Base-by-base conservation (phyloP, 345 rosid species). In the Melaleuca alternifolia region DNA sequence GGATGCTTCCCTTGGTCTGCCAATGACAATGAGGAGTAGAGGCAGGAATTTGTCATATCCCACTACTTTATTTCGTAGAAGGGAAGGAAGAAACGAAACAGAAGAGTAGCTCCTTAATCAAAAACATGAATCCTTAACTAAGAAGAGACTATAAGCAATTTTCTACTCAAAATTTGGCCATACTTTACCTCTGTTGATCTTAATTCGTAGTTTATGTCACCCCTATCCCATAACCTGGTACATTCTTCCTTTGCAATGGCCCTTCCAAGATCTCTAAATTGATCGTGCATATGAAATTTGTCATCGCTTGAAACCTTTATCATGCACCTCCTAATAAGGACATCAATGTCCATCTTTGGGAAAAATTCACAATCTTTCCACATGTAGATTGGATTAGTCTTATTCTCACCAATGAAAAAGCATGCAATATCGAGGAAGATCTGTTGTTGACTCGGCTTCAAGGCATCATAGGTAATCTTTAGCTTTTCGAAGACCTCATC, bases 181-280 rank as follows among this genome's bases (percentile, higher is more conserved):
- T 23, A 0, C 61, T 56, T 56, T 56, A 56, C 61, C 61, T 56
- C 3, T 0, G 0, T 9, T 10, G 61, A 56, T 56, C 1, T 10
- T 56, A 56, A 24, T 23, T 56, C 0, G 0, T 0, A 0, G 24
- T 23, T 23, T n/a, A 56, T 56, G n/a, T 56, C 61, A 0, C 4
- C 6, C 4, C 0, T 1, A 56, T 10, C 12, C 6, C 6, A 23
- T 6, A 56, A 23, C 4, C 13, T 1, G 6, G 13, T 50, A 1
- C 20, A 6, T 1, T 54, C 12, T 1, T 10, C 0, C 23, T 10
- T 24, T 1, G 61, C 61, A 56, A 56, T 56, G 23, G 0, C 0
- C 28, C 61, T 56, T 56, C 61, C 61, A 23, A 56, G 61, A 0
- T 56, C 61, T 23, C 61, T 56, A 10, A 56, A 2, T 0, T 10